These are phyloP conservation scores for Helotiales sp. DNA, from an alignment of 2,329 filamentous ascomycete genomes.

Conservation along the genomic window DNA sequence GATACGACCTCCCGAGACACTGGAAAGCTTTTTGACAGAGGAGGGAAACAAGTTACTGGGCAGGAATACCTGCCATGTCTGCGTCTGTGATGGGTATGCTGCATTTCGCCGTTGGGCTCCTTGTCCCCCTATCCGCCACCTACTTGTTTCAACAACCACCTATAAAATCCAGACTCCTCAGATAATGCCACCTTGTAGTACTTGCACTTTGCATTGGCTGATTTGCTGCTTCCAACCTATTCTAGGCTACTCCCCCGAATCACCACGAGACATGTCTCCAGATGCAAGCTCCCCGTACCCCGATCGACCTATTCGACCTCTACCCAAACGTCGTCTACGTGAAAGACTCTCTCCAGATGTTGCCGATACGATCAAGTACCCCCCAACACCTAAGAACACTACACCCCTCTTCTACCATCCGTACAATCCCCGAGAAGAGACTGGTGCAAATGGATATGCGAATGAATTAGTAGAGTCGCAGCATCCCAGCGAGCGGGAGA, in stretches of 20 bases:
- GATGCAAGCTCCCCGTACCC: slow-evolving; percentile 85
- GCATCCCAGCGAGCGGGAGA: slow-evolving; percentile 40
- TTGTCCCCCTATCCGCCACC: slow-evolving; percentile 19
- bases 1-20: slow-evolving; percentile 9
- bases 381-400: slow-evolving; percentile 72
- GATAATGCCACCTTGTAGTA: background rate
- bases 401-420: slow-evolving; percentile 80
- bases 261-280: slow-evolving; percentile 60
- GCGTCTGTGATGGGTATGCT: slow-evolving; percentile 50
- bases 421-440: slow-evolving; percentile 45
- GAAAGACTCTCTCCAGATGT: slow-evolving; percentile 86
- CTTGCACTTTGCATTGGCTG: slow-evolving; percentile 24
- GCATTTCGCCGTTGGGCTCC: slow-evolving; percentile 6
- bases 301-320: slow-evolving; percentile 88
- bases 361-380: slow-evolving; percentile 81
- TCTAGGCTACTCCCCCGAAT: slow-evolving; percentile 42
- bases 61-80: slow-evolving; percentile 31
- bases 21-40: slow-evolving; percentile 13
- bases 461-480: slow-evolving; percentile 39
- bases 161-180: background rate
- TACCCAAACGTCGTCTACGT: slow-evolving; percentile 87
- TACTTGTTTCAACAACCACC: background rate
- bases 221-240: slow-evolving; percentile 11
- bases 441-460: slow-evolving; percentile 38
- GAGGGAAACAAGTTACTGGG: slow-evolving; percentile 12